phyloP scores from a whole-genome alignment of 2,329 filamentous ascomycete species.

The Monilinia aucupariae region DNA sequence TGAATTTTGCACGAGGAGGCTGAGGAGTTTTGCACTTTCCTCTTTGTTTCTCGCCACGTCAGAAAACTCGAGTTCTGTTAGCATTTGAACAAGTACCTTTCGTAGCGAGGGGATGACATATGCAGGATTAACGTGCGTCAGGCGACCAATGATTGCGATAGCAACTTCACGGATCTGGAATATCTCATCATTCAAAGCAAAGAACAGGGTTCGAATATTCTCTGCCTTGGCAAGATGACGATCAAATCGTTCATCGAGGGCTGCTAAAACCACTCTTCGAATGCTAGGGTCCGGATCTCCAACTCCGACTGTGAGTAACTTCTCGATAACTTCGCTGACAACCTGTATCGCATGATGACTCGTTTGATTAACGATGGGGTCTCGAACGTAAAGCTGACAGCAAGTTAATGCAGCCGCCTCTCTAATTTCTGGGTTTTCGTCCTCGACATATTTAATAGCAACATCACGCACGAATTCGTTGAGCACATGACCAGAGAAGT shows the following conservation, averaged over 20 bases:
- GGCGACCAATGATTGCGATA: conserved; percentile 90
- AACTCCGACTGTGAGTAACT: conserved; percentile 87
- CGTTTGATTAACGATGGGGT: conserved; percentile 96
- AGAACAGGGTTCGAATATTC: conserved; percentile 91
- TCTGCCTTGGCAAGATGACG: conserved; percentile 95
- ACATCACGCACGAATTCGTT: conserved; percentile 99
- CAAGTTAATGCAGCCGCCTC: conserved; percentile 94
- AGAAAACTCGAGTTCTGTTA: conserved; percentile 94
- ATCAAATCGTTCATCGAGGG: conserved; percentile 90
- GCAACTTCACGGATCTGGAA: conserved; percentile 91
- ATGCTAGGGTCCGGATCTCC: conserved; percentile 89
- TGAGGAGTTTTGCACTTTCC: conserved; percentile 89
- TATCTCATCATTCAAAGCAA: conserved; percentile 90
- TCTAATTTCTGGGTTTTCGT: conserved; percentile 87
- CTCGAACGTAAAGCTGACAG: conserved; percentile 93
- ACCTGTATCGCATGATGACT: conserved; percentile 96
- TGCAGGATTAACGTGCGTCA: conserved; percentile 87
- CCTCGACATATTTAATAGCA: conserved; percentile 95
- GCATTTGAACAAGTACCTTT: conserved; percentile 90
- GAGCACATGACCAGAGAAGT: conserved; percentile 85
- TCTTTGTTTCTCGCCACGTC: conserved; percentile 93
- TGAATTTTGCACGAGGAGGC: conserved; percentile 86
- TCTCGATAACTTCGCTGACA: conserved; percentile 96
- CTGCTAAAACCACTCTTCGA: conserved; percentile 77
- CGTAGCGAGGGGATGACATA: conserved; percentile 95